Evolutionary conservation across 371 early-diverging fungal genomes (phyloP), one percentile per base, ranked within the genome.

Genomic region (Syncephalastrum monosporum): DNA sequence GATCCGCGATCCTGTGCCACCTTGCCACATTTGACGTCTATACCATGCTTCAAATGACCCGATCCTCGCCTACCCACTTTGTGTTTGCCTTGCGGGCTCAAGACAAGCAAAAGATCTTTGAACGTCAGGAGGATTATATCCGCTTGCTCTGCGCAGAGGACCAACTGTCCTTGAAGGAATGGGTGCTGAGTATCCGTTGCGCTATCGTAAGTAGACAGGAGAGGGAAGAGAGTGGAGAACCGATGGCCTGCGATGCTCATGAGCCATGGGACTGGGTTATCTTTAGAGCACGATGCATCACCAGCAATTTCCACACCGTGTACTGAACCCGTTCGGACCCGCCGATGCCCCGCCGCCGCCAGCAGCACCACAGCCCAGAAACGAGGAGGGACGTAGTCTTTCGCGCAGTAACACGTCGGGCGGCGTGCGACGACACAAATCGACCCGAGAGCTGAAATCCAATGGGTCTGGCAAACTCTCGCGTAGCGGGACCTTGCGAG

Each of bases 81-180:
- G 84, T 87, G 15, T 91, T 97, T 80, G 91, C 91, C 0, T 72
- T 97, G 13, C 88, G 93, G 68, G 91, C 92, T 1, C 90, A 90
- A 60, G 82, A 89, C 56, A 82, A 81, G 54, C 67, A 88, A 19
- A 77, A 77, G 29, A 80, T 89, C 55, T 95, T 91, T 69, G 92
- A 94, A 61, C 87, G 87, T 47, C 86, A 89, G 57, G 82, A 86
- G 25, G 94, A 94, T 67, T 95, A 91, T 62, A 82, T 92, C 47
- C 87, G 88, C 33, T 85, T 85, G 63, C 68, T 96, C 17, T 88
- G 91, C 53, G 89, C 87, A 0, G 92, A 91, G 15, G 81, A 82
- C 56, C 75, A 82, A 43, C 91, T 90, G 23, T 70, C 81, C 16
- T 67, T 93, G 64, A 83, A 86, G 53, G 88, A 92, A 56, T 97